Conservation (phyloP, 1,284 basidiomycete species). For the Ustilago cynodontis region DNA sequence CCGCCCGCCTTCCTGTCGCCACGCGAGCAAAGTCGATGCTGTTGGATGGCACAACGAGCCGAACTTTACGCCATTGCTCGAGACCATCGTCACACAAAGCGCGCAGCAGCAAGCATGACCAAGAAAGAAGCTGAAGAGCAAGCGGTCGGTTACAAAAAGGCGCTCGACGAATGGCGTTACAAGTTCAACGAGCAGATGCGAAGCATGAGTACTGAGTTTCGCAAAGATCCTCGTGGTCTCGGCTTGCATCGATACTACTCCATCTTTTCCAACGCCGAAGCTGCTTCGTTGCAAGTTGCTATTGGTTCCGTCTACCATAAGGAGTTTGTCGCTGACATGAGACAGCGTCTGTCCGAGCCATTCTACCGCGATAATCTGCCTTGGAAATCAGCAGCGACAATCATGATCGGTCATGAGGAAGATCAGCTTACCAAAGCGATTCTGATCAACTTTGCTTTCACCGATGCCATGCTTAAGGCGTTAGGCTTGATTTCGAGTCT, state of each 20-base stretch:
- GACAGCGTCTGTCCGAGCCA: conserved; percentile 32
- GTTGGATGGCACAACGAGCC: conserved; percentile 50
- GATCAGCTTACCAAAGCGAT: conserved; percentile 38
- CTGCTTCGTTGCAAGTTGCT: conserved; percentile 30
- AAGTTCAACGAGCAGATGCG: conserved; percentile 54
- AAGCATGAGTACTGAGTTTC: conserved; percentile 37
- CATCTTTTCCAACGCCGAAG: conserved; percentile 44
- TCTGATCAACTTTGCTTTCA: conserved; percentile 45
- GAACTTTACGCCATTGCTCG: conserved; percentile 41
- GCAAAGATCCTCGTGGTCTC: conserved; percentile 41
- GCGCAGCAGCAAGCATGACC: conserved; percentile 25
- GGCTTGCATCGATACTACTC: conserved; percentile 47
- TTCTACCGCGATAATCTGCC: conserved; percentile 32
- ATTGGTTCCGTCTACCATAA: conserved; percentile 46
- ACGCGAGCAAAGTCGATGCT: conserved; percentile 45
- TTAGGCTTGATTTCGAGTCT: conserved; percentile 35
- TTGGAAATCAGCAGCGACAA: conserved; percentile 38
- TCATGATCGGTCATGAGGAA: conserved; percentile 38
- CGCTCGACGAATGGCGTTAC: conserved; percentile 47
- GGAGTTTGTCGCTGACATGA: conserved; percentile 45
- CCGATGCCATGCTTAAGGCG: conserved; percentile 43
- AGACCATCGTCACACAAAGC: conserved; percentile 42
- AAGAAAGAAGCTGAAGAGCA: conserved; percentile 47
- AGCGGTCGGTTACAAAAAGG: conserved; percentile 32
- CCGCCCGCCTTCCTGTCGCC: conserved; percentile 37